Evolutionary conservation across 2,329 filamentous ascomycete genomes (phyloP).

Genomic region (Colletotrichum somersetense): DNA sequence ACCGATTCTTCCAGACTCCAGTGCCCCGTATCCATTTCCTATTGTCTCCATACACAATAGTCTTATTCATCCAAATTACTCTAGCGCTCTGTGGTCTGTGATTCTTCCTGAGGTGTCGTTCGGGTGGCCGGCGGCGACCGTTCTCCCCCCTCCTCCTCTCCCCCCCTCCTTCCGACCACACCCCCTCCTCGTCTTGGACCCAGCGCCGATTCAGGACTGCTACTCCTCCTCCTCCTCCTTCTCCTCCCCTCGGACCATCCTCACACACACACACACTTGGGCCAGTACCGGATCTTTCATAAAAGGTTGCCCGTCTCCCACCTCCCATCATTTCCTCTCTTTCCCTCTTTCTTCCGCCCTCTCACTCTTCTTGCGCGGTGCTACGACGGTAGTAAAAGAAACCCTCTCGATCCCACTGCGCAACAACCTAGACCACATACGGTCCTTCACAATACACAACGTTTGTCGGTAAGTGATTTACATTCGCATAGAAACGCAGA

Average conservation of each 20-base stretch:
- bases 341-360: conserved; percentile 36
- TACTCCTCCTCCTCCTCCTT: conserved; percentile 27
- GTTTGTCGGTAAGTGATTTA: conserved; percentile 35
- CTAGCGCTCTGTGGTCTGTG: conserved; percentile 28
- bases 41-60: conserved; percentile 31
- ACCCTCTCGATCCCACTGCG: conserved; percentile 42
- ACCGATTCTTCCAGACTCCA: conserved; percentile 12
- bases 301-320: conserved; percentile 40
- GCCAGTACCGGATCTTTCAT: conserved; percentile 32
- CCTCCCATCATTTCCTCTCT: conserved; percentile 21
- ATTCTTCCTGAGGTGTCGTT: conserved; percentile 5
- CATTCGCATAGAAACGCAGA: conserved; percentile 16
- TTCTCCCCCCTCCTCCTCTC: not conserved
- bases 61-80: conserved; percentile 35
- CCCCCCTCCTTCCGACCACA: conserved; percentile 25
- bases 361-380: conserved; percentile 39
- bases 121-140: conserved; percentile 30
- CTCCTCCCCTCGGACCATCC: conserved; percentile 25
- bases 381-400: conserved; percentile 41
- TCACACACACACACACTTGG: conserved; percentile 23
- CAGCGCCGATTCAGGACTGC: conserved; percentile 41
- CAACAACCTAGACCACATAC: conserved; percentile 25
- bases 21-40: conserved; percentile 15
- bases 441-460: conserved; percentile 27
- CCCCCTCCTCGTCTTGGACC: conserved; percentile 28